Percentiles rank a stretch among this genome's conserved stretches.
phyloP scores from a whole-genome alignment of 768 basidiomycete genomes.

The Leccinum subgranulosum region DNA sequence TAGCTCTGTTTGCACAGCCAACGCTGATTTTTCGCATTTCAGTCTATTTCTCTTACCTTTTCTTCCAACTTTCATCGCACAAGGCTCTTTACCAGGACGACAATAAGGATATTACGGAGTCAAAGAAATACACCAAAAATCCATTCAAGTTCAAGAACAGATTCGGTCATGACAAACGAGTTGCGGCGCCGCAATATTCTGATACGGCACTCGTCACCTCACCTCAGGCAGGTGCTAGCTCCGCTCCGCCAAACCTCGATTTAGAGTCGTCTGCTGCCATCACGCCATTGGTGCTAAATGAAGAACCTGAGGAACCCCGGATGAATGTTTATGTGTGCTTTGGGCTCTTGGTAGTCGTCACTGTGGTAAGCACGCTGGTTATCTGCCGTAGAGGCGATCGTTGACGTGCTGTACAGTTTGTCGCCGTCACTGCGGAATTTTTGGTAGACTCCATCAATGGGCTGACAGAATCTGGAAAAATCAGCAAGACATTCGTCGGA shows the following conservation, averaged over 20 bases:
- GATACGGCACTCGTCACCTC: constrained; percentile 5
- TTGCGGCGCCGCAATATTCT: neutral
- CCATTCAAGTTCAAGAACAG: constrained; percentile 28
- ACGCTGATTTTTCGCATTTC: neutral
- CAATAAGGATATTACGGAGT: constrained; percentile 37
- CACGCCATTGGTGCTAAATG: constrained; percentile 2
- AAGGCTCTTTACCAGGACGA: constrained; percentile 60
- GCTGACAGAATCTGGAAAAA: constrained; percentile 50
- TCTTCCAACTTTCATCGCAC: constrained; percentile 82
- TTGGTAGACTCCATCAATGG: constrained; percentile 83
- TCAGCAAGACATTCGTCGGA: constrained; percentile 82
- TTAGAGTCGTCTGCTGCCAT: constrained; percentile 6
- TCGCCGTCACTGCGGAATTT: constrained; percentile 57
- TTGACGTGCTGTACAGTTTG: constrained; percentile 34
- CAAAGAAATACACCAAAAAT: constrained; percentile 40
- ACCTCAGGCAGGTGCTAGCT: neutral
- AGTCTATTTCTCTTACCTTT: constrained; percentile 74
- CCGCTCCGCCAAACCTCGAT: constrained; percentile 1
- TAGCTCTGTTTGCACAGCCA: neutral
- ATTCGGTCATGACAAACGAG: constrained; percentile 15
- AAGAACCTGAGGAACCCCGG: constrained; percentile 43
- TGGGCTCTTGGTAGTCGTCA: constrained; percentile 51
- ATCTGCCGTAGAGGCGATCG: neutral
- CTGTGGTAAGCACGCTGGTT: constrained; percentile 46
- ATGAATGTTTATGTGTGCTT: constrained; percentile 56